Evolutionary conservation across 208 protist genomes (phyloP).

Genomic region (Crithidia fasciculata): DNA sequence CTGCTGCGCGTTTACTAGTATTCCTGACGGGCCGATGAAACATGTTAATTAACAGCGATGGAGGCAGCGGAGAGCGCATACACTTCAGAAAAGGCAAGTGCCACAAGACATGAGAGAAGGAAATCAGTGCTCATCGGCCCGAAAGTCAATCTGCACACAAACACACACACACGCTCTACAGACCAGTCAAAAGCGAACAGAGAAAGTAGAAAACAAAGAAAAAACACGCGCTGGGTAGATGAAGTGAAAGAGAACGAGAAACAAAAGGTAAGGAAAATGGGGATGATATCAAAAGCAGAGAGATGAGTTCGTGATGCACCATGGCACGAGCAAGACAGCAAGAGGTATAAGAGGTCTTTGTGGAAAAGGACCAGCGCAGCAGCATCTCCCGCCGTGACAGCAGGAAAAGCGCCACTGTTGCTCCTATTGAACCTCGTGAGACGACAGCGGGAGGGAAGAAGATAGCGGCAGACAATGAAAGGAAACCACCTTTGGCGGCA

Average conservation of each 20-base stretch:
- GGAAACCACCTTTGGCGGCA: too few species aligned
- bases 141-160: too few species aligned
- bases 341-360: not conserved
- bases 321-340: not conserved
- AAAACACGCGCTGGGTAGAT: not conserved
- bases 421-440: too few species aligned
- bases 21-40: too few species aligned
- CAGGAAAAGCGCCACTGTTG: too few species aligned
- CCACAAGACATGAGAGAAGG: not conserved
- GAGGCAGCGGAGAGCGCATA: not conserved
- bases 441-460: too few species aligned
- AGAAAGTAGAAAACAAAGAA: conserved; percentile 8
- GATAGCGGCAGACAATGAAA: too few species aligned
- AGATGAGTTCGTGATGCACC: not conserved
- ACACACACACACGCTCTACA: too few species aligned
- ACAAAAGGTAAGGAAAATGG: not conserved
- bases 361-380: too few species aligned
- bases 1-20: too few species aligned
- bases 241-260: conserved; percentile 6
- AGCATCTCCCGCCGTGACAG: too few species aligned
- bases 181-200: conserved; percentile 14
- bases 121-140: not conserved
- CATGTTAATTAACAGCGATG: not conserved
- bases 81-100: not conserved
- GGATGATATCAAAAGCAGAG: not conserved